Evolutionary conservation across 768 basidiomycete species (phyloP).

Genomic region (Leccinum olivaceopallidum): DNA sequence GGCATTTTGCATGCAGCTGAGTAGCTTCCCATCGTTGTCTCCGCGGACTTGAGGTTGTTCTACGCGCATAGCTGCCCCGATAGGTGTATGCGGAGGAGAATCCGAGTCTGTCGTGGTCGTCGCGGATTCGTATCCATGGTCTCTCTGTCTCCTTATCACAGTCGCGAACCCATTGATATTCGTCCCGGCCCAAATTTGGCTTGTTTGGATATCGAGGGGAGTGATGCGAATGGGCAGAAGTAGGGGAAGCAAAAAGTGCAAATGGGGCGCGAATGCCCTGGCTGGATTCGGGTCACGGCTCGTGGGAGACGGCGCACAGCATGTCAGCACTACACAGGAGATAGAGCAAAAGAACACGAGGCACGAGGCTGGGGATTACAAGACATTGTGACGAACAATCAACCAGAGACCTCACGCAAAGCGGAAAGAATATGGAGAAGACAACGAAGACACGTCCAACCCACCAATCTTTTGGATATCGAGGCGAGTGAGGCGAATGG

Average conservation of each 20-base stretch:
- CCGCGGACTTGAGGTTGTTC: conserved; percentile 10
- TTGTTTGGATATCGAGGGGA: conserved; percentile 5
- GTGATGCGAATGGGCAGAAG: background rate
- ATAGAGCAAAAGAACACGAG: conserved; percentile 2
- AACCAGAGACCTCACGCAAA: background rate
- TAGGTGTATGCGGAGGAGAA: conserved; percentile 27
- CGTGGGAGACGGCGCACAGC: conserved; percentile 10
- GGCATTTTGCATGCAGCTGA: conserved; percentile 1
- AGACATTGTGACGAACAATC: conserved; percentile 4
- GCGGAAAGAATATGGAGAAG: background rate
- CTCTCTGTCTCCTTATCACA: conserved; percentile 26
- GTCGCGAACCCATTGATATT: conserved; percentile 11
- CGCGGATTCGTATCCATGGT: conserved; percentile 28
- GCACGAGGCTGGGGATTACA: background rate
- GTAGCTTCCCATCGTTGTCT: conserved; percentile 14
- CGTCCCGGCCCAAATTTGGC: conserved; percentile 5
- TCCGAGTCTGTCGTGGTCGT: conserved; percentile 32
- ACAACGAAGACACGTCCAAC: conserved; percentile 9
- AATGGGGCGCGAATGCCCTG: conserved; percentile 6
- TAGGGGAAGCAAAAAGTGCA: conserved; percentile 8
- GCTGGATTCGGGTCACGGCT: conserved; percentile 9
- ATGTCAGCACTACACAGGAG: conserved; percentile 11
- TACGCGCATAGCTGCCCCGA: conserved; percentile 15
- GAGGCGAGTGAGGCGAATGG: conserved; percentile 1
- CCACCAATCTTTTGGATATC: conserved; percentile 16